Conservation (phyloP, 306 rosid species). For the Malus orientalis region DNA sequence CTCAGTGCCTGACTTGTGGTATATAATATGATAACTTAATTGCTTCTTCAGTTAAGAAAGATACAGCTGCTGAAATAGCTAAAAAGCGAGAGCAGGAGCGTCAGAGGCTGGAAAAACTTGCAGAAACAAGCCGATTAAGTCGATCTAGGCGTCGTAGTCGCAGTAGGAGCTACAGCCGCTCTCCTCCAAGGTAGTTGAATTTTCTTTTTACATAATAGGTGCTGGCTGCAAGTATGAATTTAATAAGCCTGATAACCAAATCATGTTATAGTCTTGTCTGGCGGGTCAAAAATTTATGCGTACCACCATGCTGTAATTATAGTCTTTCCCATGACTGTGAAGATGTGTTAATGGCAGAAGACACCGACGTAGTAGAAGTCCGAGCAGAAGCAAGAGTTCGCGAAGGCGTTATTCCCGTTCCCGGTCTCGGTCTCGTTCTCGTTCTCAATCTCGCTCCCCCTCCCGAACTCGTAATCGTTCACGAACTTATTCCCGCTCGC, state of each 20-base stretch:
- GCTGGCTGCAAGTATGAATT: neutral
- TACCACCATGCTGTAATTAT: neutral
- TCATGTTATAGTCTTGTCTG: neutral
- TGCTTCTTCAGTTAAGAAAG: conserved; percentile 73
- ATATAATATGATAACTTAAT: neutral
- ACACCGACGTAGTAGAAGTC: conserved; percentile 69
- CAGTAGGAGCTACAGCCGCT: conserved; percentile 72
- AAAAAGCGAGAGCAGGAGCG: conserved; percentile 89
- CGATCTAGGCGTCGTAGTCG: conserved; percentile 65
- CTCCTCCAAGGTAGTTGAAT: conserved; percentile 63
- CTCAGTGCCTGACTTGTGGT: neutral
- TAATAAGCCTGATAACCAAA: neutral
- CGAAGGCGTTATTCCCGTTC: conserved; percentile 52
- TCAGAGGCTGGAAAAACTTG: conserved; percentile 91
- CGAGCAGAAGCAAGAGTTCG: conserved; percentile 69
- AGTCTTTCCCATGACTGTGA: neutral
- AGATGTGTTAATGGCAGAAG: conserved; percentile 43
- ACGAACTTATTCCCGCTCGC: conserved; percentile 54
- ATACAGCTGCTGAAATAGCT: conserved; percentile 86
- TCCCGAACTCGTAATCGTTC: conserved; percentile 29
- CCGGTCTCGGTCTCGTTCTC: conserved; percentile 29
- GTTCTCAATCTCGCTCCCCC: conserved; percentile 23
- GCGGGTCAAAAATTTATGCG: neutral
- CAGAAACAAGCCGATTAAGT: conserved; percentile 80
- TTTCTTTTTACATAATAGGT: neutral